Percentiles rank a stretch among this genome's conserved stretches.
Evolutionary conservation across 371 early-diverging fungal genomes (phyloP).

Genomic region (Rhizopus delemar): DNA sequence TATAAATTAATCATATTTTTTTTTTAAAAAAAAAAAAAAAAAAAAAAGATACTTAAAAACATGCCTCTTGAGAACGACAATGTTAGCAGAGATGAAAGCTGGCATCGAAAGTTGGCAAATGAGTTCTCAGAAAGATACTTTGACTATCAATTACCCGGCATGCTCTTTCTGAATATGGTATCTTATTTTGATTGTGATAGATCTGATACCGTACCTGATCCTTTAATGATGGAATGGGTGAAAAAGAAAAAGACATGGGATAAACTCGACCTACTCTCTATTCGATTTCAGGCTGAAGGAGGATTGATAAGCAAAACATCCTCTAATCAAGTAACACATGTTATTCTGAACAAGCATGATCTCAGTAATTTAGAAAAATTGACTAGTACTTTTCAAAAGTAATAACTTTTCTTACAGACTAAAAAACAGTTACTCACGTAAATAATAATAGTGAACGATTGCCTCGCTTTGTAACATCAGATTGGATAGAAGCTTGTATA

Average conservation of each 20-base stretch:
- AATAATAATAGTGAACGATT: conserved; percentile 1
- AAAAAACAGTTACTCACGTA: not conserved
- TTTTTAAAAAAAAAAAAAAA: not conserved
- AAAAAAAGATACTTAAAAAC: conserved; percentile 1
- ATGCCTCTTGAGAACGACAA: not conserved
- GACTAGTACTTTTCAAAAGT: conserved; percentile 23
- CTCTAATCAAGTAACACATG: conserved; percentile 35
- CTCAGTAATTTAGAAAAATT: conserved; percentile 19
- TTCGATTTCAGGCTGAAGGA: conserved; percentile 27
- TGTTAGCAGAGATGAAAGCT: not conserved
- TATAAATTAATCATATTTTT: not conserved
- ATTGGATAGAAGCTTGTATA: conserved; percentile 16
- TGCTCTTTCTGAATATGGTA: conserved; percentile 27
- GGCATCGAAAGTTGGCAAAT: conserved; percentile 12
- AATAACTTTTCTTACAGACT: not conserved
- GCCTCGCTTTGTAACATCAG: conserved; percentile 28
- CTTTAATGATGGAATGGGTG: conserved; percentile 23
- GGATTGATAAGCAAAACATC: conserved; percentile 14
- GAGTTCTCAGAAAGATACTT: conserved; percentile 36
- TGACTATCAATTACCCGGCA: conserved; percentile 27
- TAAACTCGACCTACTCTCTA: conserved; percentile 14
- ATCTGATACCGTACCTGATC: not conserved
- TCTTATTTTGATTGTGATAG: conserved; percentile 32
- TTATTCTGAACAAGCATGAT: conserved; percentile 28
- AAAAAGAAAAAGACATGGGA: conserved; percentile 23